Base-by-base conservation (phyloP, 169 alveolate species). In the Theileria sp. region DNA sequence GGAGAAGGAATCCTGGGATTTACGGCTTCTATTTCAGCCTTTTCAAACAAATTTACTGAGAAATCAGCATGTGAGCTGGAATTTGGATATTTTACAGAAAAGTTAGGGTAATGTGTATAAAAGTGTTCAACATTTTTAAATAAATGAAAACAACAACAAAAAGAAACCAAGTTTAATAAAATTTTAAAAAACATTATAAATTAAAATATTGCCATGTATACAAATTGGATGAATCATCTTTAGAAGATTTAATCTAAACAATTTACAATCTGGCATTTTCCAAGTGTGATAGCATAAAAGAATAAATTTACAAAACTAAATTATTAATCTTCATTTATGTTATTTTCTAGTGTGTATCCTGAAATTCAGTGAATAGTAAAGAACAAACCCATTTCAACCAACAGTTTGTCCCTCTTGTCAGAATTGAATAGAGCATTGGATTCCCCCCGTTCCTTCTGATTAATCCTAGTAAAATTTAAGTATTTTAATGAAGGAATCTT, bases 401-500 rank as follows among this genome's bases (percentile, higher is more conserved):
- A 30, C 19, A 74, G 68, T 25, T 81, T 32, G 7, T 21, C 49
- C 12, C 91, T 90, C 67, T 80, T 77, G 62, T 80, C 86, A 12
- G 89, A 72, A 54, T 50, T 36, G 75, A 88, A 88, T 21, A 72
- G 68, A 28, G 58, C 50, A 8, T 17, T 77, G 0, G 93, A 92
- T 21, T 62, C 73, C 28, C 66, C 87, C 28, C 94, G 77, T 50
- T 92, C 96, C 77, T 88, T 87, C 79, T 77, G 75, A 34, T 82
- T 86, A 51, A 92, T 89, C 68, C 81, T 82, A 70, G 56, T 17
- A 75, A 90, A 92, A 80, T 92, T 92, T 28, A 92, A 80, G 70
- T 88, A 90, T 10, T 91, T 86, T 77, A 92, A 79, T 6, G 84
- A 67, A 25, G 96, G 96, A 15, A 89, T 66, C 66, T 92, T 71